Evolutionary conservation across 306 rosid species (phyloP), one percentile per base, ranked within the genome.

Genomic region (Fragaria nilgerrensis): DNA sequence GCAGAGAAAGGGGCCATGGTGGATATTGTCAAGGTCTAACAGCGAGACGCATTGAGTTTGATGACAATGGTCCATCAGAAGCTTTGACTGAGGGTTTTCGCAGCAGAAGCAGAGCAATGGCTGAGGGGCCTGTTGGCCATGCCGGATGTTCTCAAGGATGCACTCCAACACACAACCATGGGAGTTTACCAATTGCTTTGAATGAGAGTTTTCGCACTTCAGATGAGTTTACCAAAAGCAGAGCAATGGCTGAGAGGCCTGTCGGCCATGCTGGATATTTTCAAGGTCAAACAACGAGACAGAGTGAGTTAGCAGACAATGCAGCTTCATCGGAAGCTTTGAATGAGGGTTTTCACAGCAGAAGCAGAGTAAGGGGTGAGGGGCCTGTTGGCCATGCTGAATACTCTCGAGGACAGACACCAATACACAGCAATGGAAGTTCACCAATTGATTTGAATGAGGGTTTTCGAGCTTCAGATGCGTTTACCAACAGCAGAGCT

Each of bases 401-500:
- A 55, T 55, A 55, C 11, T 55, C 12, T 55, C 62, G 7, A 55
- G 13, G 25, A 16, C 62, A 55, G 11, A 16, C 56, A 50, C 22
- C 56, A 50, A 50, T 5, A 19, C 56, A 50, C 56, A 15, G 7
- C n/a, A 15, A 50, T 50, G 56, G 56, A 50, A 15, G 56, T 15
- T 50, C 22, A 16, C n/a, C 56, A 50, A 6, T 29, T 14, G 11
- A 20, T 73, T 73, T 55, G 5, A 37, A 41, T 6, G 49, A 39
- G 67, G 77, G 53, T 13, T 41, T 74, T 39, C 5, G 23, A 11
- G 52, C 61, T 61, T 71, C 75, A 7, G 62, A 29, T 71, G 45
- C 32, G 16, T 27, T 47, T 50, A 27, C 27, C 74, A 47, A 36
- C 27, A 70, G 43, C 52, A n/a, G 72, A 68, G 52, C 22, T 22